Evolutionary conservation across 2,329 filamentous ascomycete genomes (phyloP), one percentile per base, ranked within the genome.

Genomic region (Penicillium sp.): DNA sequence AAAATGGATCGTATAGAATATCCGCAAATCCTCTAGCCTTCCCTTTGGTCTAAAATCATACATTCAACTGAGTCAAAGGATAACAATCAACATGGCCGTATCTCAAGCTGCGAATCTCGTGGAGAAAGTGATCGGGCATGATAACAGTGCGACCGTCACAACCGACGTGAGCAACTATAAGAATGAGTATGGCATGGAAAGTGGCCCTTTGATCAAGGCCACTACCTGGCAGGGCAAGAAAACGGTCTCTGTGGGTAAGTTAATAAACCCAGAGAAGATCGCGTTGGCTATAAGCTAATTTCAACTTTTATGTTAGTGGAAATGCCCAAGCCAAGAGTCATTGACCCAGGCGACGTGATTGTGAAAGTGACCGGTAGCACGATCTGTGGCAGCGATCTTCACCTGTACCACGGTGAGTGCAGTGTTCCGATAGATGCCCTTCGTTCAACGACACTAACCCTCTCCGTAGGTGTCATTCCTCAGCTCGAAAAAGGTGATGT

Each of bases 141-240:
- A 79, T 65, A 81, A 84, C 66, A 88, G 88, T 67, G 82, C 87
- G 18, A 80, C 83, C 54, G 89, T 86, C 1, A 77, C 82, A 16
- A 90, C 94, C 62, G 87, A 95, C 69, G 80, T 94, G 50, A 79
- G 84, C 60, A 87, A 87, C 64, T 90, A 89, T n/a, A 79, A 79
- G 4, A 81, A 88, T 58, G 74, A 79, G 19, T 80, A 81, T 70
- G 84, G 81, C 24, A 78, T 84, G 67, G 75, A 80, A 4, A 77
- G 75, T 3, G 75, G 74, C 35, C 83, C 87, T 67, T 89, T 77
- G 16, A 95, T 96, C 89, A 89, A 91, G 74, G 92, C 92, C 0
- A 77, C 96, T 14, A 85, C 84, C 2, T 96, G 92, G 92, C 86
- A 89, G 75, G 89, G 90, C 54, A 95, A 94, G 80, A 90, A 92